Conservation (phyloP, 2,329 filamentous ascomycete species). For the Neofusicoccum parvum region DNA sequence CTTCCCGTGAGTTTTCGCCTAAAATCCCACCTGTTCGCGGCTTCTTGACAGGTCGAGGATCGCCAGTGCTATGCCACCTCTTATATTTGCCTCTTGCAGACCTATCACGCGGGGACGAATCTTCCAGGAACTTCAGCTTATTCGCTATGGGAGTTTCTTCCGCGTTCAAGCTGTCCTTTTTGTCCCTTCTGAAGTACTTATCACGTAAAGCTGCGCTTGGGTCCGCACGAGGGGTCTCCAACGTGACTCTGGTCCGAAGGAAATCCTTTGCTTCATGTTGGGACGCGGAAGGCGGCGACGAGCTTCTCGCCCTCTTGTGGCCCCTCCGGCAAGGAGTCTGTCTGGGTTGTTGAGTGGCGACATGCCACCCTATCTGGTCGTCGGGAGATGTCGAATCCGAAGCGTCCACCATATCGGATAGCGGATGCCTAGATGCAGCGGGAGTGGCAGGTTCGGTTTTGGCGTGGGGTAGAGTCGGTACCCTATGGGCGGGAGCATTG, state of each 20-base stretch:
- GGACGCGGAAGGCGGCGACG: conserved; percentile 45
- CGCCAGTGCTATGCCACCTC: conserved; percentile 51
- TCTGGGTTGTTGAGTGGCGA: conserved; percentile 4
- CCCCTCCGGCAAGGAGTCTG: neutral
- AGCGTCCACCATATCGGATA: conserved; percentile 63
- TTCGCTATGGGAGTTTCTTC: conserved; percentile 36
- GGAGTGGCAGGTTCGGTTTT: conserved; percentile 50
- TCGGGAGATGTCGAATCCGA: conserved; percentile 57
- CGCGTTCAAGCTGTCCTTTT: conserved; percentile 37
- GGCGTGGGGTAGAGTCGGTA: conserved; percentile 31
- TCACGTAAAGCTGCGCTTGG: conserved; percentile 52
- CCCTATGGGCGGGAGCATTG: conserved; percentile 26
- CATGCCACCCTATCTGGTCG: conserved; percentile 63
- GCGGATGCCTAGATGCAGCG: conserved; percentile 60
- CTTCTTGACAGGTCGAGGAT: conserved; percentile 37
- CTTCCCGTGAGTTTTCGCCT: conserved; percentile 30
- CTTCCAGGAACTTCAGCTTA: conserved; percentile 36
- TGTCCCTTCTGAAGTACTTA: conserved; percentile 42
- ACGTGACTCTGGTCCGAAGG: conserved; percentile 19
- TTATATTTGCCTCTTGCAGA: conserved; percentile 47
- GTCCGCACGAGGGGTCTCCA: conserved; percentile 48
- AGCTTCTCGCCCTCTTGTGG: conserved; percentile 50
- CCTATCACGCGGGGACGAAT: conserved; percentile 50
- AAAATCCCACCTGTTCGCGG: conserved; percentile 40
- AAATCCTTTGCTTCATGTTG: conserved; percentile 40